Evolutionary conservation across 768 basidiomycete species (phyloP), one percentile per base, ranked within the genome.

Genomic region (Paxillus involutus): DNA sequence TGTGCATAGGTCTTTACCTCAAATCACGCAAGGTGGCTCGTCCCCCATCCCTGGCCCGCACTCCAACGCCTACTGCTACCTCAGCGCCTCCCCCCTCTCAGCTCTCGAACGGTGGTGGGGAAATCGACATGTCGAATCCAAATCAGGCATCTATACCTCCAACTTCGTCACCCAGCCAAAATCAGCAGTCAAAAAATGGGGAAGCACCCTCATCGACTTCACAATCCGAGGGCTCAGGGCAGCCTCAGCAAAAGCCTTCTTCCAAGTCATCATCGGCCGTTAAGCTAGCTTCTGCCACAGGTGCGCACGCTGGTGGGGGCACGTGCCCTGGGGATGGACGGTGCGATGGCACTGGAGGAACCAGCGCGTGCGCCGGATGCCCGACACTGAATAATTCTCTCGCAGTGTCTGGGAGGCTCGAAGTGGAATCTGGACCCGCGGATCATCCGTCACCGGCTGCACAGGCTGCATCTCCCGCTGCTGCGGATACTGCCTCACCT

Each of bases 271-370:
- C 69, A 42, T 55, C 69, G 9, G 47, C 68, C 47, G 50, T 66
- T 14, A 71, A 67, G 49, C 63, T 67, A 54, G 49, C 45, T 66
- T 56, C 64, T 47, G 57, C 57, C 50, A 62, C 68, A 60, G 67
- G 74, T 59, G 67, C 66, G 60, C 73, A 63, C 61, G 47, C 58
- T 65, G 55, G 62, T 52, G 67, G 69, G 32, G 88, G 89, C 57
- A 95, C 95, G n/a, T 99, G 97, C 72, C 97, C 97, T 4, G 97
- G 97, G 53, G 97, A 98, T 74, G 97, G 97, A 33, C 83, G 91
- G 61, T 99, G 97, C 74, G 93, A 99, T 73, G 97, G 97, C 60
- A 95, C 92, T 12, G 97, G 97, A 63, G 97, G 97, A 49, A 86
- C 93, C 59, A 84, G 84, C 55, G 88, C 91, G 58, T 99, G 97